These are phyloP conservation scores for Silene uniflora DNA, from an alignment of 148 eudicot species.

Conservation along the genomic window DNA sequence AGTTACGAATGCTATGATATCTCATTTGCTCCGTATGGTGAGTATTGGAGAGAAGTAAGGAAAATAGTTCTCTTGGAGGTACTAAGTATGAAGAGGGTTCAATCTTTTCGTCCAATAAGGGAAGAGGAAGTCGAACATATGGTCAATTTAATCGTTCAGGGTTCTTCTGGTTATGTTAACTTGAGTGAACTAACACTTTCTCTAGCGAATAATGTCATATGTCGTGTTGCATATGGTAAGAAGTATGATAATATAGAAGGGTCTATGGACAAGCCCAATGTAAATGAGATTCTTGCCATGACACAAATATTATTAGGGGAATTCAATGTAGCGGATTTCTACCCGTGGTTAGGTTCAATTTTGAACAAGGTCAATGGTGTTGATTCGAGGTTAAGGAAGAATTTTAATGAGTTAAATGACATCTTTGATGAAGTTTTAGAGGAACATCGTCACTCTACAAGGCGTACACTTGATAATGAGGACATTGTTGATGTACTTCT, in stretches of 20 bases:
- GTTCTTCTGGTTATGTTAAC: constrained; percentile 19
- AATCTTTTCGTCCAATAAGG: constrained; percentile 31
- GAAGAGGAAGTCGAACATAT: constrained; percentile 35
- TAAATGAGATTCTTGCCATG: constrained; percentile 28
- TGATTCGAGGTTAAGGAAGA: constrained; percentile 37
- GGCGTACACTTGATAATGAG: constrained; percentile 23
- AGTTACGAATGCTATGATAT: constrained; percentile 32
- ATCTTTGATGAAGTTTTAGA: constrained; percentile 37
- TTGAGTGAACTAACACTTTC: constrained; percentile 36
- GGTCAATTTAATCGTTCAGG: constrained; percentile 24
- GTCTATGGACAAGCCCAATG: neutral
- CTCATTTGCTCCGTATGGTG: constrained; percentile 39
- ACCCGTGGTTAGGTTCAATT: constrained; percentile 48
- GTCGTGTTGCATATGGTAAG: constrained; percentile 43
- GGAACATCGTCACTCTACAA: constrained; percentile 31
- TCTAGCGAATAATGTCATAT: constrained; percentile 37
- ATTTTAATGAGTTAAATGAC: constrained; percentile 30
- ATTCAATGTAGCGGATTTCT: constrained; percentile 49
- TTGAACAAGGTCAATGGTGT: constrained; percentile 50
- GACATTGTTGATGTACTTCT: constrained; percentile 52
- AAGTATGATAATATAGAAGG: constrained; percentile 15
- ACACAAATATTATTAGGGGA: constrained; percentile 39
- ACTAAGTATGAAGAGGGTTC: constrained; percentile 39
- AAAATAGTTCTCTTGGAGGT: constrained; percentile 37
- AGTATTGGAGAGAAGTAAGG: constrained; percentile 46